These are phyloP conservation scores for Acrocalymma vagum DNA, from an alignment of 2,329 filamentous ascomycete species.

Conservation along the genomic window DNA sequence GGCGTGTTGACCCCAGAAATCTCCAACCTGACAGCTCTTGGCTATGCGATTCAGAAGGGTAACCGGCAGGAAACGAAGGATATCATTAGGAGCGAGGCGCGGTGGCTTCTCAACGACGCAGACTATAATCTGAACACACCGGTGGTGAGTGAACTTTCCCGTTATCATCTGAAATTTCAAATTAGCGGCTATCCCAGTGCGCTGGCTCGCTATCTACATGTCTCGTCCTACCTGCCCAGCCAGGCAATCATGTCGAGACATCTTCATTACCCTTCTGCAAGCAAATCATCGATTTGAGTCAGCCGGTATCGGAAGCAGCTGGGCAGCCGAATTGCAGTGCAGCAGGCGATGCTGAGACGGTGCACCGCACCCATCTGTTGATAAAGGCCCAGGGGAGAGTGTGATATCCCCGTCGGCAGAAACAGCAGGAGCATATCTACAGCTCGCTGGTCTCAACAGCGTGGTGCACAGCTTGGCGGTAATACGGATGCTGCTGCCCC, in stretches of 20 bases:
- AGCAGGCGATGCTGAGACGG: constrained; percentile 25
- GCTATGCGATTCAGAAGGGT: constrained; percentile 80
- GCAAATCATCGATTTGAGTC: constrained; percentile 10
- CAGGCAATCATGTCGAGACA: constrained; percentile 10
- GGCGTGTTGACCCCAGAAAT: constrained; percentile 62
- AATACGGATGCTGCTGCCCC: constrained; percentile 28
- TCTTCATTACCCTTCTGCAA: constrained; percentile 9
- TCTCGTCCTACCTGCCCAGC: constrained; percentile 22
- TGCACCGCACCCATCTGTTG: constrained; percentile 30
- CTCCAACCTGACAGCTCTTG: constrained; percentile 77
- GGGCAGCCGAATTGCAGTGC: constrained; percentile 17
- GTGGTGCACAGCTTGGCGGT: constrained; percentile 27
- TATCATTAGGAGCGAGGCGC: constrained; percentile 72
- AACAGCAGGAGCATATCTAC: constrained; percentile 30
- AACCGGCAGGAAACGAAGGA: constrained; percentile 72
- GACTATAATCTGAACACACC: constrained; percentile 85
- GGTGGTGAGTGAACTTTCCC: constrained; percentile 48
- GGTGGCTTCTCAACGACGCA: constrained; percentile 74
- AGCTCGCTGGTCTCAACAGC: constrained; percentile 24
- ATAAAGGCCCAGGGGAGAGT: constrained; percentile 35
- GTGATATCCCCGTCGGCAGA: constrained; percentile 37
- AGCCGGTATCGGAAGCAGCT: constrained; percentile 37
- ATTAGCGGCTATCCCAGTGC: constrained; percentile 24
- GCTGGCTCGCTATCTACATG: constrained; percentile 28
- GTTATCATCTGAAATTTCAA: constrained; percentile 21